Base-by-base conservation (phyloP, 2,329 filamentous ascomycete species). In the Furcasterigmium sp. region DNA sequence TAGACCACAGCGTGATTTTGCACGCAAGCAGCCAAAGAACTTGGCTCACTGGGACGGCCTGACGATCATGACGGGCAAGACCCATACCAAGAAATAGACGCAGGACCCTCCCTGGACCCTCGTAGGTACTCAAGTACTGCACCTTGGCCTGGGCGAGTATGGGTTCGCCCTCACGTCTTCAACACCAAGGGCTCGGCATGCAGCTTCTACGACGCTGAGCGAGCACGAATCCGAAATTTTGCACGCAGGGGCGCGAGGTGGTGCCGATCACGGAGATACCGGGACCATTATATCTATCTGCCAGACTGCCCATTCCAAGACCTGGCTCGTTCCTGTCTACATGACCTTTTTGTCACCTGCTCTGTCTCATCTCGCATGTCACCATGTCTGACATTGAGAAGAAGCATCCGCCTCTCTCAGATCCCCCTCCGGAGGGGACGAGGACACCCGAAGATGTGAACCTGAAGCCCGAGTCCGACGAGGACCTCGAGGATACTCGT, bases 401-500 rank as follows among this genome's bases (percentile, higher is more conserved):
- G 30, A 41, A 41, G 15, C 29, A 18, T 8, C 29, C 30, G 18
- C 30, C 30, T 15, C 20, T 23, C 10, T 25, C 29, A 10, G 39
- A 36, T 1, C 14, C 19, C n/a, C 30, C 39, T 4, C 19, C 20
- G 2, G 7, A 15, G 21, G 30, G 15, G 28, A 19, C 20, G 5
- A 35, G 13, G 20, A 20, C 18, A 3, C 11, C n/a, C 10, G 19
- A 35, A 15, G 39, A 35, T 11, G 30, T 15, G 28, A 41, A 41
- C n/a, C 15, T 28, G 19, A 41, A 36, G 30, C 14, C 21, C n/a
- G 29, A 25, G 13, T 35, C 39, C 2, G 46, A 43, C 35, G 43
- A 48, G n/a, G 30, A 47, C 5, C 36, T 50, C 8, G 48, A 46
- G 10, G 36, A 37, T 19, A 39, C 42, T 2, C 42, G 38, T 10